Conservation (phyloP, 2,329 filamentous ascomycete species). For the Diaporthe sp. region DNA sequence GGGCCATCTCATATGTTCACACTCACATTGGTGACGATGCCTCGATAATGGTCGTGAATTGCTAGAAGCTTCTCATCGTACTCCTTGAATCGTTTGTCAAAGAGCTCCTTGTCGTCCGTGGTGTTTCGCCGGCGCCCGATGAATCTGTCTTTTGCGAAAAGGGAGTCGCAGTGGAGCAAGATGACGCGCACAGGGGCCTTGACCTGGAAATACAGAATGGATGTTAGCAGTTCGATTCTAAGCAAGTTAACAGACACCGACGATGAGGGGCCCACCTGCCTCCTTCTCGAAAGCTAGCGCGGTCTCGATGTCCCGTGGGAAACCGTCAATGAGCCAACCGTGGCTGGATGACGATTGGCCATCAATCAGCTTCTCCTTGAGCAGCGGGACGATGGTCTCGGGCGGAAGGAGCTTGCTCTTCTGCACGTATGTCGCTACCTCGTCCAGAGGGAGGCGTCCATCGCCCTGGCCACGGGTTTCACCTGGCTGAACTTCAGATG, state of each 20-base stretch:
- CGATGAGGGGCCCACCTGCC: neutral
- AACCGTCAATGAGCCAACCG: neutral
- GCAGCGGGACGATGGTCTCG: neutral
- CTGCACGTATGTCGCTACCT: neutral
- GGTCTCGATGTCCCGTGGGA: neutral
- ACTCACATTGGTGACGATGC: neutral
- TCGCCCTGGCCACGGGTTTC: neutral
- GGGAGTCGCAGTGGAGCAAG: neutral
- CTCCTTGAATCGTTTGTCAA: neutral
- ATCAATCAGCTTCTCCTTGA: neutral
- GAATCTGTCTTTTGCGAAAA: neutral
- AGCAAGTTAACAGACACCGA: neutral
- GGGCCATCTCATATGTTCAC: neutral
- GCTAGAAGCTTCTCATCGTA: neutral
- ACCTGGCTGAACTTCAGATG: no score
- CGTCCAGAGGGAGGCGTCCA: neutral
- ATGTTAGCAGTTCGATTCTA: neutral
- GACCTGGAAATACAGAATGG: neutral
- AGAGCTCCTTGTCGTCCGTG: neutral
- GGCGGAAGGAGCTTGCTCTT: neutral
- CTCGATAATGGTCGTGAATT: neutral
- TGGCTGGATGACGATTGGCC: accelerated
- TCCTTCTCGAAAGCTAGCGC: neutral
- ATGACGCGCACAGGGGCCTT: accelerated
- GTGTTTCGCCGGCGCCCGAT: neutral